A percentile compares a stretch with the other conserved stretches of the same genome.
Evolutionary conservation across 306 rosid genomes (phyloP).

Genomic region (Albizia julibrissin): DNA sequence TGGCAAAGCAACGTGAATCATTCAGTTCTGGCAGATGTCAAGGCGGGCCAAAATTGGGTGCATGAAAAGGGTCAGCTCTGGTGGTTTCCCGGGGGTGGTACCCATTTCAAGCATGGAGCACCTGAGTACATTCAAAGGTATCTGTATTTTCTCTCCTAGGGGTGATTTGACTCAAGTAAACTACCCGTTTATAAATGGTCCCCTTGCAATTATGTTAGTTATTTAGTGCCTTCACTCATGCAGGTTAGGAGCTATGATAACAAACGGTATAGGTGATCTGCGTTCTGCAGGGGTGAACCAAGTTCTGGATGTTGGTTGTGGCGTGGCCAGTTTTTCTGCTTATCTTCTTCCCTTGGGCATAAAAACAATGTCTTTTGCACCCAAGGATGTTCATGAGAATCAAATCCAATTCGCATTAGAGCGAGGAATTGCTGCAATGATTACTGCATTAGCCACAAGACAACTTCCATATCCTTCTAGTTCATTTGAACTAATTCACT

Average conservation of each 20-base stretch:
- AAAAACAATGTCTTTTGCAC: conserved; percentile 90
- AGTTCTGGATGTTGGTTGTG: conserved; percentile 93
- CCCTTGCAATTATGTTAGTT: not conserved
- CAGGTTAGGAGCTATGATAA: not conserved
- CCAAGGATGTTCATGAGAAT: conserved; percentile 59
- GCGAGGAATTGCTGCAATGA: conserved; percentile 89
- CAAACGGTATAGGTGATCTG: conserved; percentile 5
- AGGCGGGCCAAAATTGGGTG: conserved; percentile 98
- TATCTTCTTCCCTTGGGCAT: conserved; percentile 84
- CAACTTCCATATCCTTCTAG: conserved; percentile 81
- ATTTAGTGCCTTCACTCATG: not conserved
- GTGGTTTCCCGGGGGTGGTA: conserved; percentile 99
- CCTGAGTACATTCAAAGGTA: conserved; percentile 88
- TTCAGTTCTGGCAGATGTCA: conserved; percentile 83
- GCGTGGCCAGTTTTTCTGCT: conserved; percentile 96
- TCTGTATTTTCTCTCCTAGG: not conserved
- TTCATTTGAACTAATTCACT: conserved; percentile 94
- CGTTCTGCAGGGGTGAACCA: conserved; percentile 76
- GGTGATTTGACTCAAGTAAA: not conserved
- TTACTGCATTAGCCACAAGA: conserved; percentile 82
- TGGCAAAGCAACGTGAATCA: conserved; percentile 96
- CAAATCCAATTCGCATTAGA: conserved; percentile 76
- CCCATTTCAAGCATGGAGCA: conserved; percentile 96
- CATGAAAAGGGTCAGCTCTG: conserved; percentile 76
- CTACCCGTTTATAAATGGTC: not conserved